Conservation (phyloP, 331 rosid genomes). For the Malus hybrid region DNA sequence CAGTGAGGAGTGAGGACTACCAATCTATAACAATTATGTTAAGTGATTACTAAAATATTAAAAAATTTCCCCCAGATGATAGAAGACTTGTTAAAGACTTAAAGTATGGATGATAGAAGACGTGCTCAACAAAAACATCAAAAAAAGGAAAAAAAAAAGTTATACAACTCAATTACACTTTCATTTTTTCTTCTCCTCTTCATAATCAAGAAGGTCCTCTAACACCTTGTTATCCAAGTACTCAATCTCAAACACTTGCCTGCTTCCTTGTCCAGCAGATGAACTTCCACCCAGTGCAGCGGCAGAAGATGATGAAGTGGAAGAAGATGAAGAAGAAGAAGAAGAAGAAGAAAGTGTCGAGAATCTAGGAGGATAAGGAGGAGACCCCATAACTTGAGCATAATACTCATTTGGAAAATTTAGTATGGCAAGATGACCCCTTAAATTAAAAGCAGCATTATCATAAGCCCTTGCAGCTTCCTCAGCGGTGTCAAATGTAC, state of each 20-base stretch:
- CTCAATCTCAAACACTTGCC: slow-evolving; percentile 65
- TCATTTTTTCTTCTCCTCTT: slow-evolving; percentile 34
- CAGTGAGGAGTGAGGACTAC: no score
- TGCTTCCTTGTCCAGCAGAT: slow-evolving; percentile 11
- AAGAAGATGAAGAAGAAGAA: not conserved
- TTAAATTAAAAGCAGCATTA: slow-evolving; percentile 62
- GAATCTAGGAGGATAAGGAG: slow-evolving; percentile 58
- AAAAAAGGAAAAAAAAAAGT: not conserved
- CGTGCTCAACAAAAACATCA: not conserved
- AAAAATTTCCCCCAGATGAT: no score
- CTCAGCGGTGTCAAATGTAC: slow-evolving; percentile 88
- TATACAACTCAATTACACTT: not conserved
- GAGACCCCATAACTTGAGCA: slow-evolving; percentile 53
- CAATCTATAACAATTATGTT: no score
- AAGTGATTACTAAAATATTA: no score
- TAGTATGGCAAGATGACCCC: slow-evolving; percentile 83
- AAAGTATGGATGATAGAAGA: no score
- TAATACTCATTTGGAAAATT: slow-evolving; percentile 84
- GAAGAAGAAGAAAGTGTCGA: slow-evolving; percentile 7
- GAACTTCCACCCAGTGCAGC: slow-evolving; percentile 21
- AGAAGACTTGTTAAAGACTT: no score
- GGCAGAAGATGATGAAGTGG: not conserved
- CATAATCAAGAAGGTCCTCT: slow-evolving; percentile 77
- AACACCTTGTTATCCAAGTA: slow-evolving; percentile 60
- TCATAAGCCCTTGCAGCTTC: slow-evolving; percentile 95